These are phyloP conservation scores for Pyrenophora tritici-repentis DNA, from an alignment of 2,329 filamentous ascomycete genomes.

Conservation along the genomic window DNA sequence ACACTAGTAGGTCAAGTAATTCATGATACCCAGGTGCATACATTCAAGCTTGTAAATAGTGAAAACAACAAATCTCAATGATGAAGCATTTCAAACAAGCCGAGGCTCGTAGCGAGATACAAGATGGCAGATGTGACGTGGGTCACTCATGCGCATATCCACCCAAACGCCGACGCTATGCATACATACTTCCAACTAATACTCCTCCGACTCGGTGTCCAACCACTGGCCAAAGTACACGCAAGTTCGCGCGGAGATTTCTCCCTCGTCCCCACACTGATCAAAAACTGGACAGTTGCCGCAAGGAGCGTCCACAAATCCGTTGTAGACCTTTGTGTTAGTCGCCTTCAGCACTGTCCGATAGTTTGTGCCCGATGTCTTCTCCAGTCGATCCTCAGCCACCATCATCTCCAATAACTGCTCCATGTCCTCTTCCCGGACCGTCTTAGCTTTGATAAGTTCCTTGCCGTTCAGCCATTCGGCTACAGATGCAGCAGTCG, in stretches of 20 bases:
- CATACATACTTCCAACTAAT: slow-evolving; percentile 1
- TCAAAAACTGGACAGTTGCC: slow-evolving; percentile 92
- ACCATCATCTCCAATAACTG: slow-evolving; percentile 86
- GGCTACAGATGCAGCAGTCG: slow-evolving; percentile 79
- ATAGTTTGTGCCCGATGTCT: slow-evolving; percentile 58
- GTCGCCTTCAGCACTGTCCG: slow-evolving; percentile 48
- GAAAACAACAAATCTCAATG: too few relatives aligned
- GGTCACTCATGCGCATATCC: too few relatives aligned
- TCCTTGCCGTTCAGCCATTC: slow-evolving; percentile 70
- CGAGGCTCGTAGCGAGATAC: too few relatives aligned
- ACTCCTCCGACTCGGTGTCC: slow-evolving; percentile 38
- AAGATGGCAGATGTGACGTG: too few relatives aligned
- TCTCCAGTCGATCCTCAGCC: slow-evolving; percentile 83
- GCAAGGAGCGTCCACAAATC: slow-evolving; percentile 86
- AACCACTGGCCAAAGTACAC: slow-evolving; percentile 92
- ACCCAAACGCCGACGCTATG: slow-evolving; percentile 6
- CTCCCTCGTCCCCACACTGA: slow-evolving; percentile 86
- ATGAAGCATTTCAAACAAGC: too few relatives aligned
- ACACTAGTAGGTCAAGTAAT: too few relatives aligned
- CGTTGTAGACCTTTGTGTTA: slow-evolving; percentile 64
- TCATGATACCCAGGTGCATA: too few relatives aligned
- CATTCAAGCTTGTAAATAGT: not conserved
- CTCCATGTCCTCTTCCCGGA: slow-evolving; percentile 73
- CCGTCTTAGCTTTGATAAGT: slow-evolving; percentile 70
- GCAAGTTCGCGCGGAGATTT: slow-evolving; percentile 87